Base-by-base conservation (phyloP, 1,139 yeast species). In the Blastobotrys indianensis region DNA sequence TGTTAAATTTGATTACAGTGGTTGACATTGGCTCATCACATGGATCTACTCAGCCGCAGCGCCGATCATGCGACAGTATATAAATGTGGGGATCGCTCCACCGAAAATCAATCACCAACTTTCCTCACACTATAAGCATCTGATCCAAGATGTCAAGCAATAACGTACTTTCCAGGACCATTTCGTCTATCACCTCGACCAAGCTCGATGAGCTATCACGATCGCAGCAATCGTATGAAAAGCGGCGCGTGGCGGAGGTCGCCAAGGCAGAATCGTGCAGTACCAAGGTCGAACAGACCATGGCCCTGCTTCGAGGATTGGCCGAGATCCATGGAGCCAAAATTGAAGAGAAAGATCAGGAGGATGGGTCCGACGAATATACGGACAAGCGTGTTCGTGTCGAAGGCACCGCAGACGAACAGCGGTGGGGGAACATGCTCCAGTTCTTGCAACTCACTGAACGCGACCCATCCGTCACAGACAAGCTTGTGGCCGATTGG, bases 131-230 rank as follows among this genome's bases (percentile, higher is more conserved):
- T n/a, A n/a, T n/a, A n/a, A n/a, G n/a, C n/a, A n/a, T n/a, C n/a
- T n/a, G n/a, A n/a, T n/a, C 25, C 7, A 20, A 4, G 7, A 20
- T 20, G 25, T 20, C 25, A 20, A 7, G 29, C 30, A 23, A 35
- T 36, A 23, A 29, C 30, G 33, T 46, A 29, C 37, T 47, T 12
- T 44, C 47, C 5, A 33, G 42, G 37, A 43, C 51, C 9, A 32
- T 49, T 10, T 41, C 42, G 20, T 39, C 49, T 2, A 35, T 49
- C 32, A 46, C 51, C 8, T 32, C 33, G 11, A 42, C 47, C 32
- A 49, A 49, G 41, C 42, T 44, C 15, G 12, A 39, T 4, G 51
- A 49, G 36, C 42, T 49, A 2, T 40, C 41, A 4, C 33, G 47
- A 4, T 37, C 42, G n/a, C 40, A 31, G 15, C 16, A 31, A 9